Percentiles rank a stretch among this genome's conserved stretches.
Evolutionary conservation across 163 green algal genomes (phyloP).

Genomic region (Coccomyxa subellipsoidea): DNA sequence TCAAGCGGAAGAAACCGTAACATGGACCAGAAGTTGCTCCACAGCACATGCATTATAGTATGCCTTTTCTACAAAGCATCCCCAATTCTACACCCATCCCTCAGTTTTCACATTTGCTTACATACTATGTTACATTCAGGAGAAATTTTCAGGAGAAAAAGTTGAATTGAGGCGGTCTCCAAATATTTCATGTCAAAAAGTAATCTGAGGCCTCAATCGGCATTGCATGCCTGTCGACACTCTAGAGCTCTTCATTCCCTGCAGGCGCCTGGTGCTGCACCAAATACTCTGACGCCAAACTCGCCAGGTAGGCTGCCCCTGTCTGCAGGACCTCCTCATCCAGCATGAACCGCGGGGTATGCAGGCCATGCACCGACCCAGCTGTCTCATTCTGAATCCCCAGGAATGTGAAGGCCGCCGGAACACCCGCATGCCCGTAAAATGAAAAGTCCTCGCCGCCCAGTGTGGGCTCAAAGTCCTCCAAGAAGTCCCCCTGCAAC

Average conservation of each 20-base stretch:
- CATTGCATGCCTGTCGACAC: too few relatives aligned
- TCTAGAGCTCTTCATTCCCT: background rate
- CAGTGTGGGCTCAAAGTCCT: slow-evolving; percentile 29
- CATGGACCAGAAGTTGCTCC: too few relatives aligned
- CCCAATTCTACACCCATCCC: too few relatives aligned
- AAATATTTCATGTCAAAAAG: too few relatives aligned
- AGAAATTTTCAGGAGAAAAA: too few relatives aligned
- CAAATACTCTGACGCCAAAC: background rate
- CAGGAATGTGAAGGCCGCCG: slow-evolving; percentile 56
- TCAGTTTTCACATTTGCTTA: too few relatives aligned
- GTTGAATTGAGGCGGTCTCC: too few relatives aligned
- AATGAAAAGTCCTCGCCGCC: slow-evolving; percentile 38
- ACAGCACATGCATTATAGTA: too few relatives aligned
- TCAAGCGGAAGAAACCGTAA: too few relatives aligned
- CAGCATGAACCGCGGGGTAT: slow-evolving; percentile 60
- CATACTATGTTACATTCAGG: too few relatives aligned
- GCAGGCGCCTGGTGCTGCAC: background rate
- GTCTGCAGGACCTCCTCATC: slow-evolving; percentile 61
- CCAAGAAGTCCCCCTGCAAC: background rate
- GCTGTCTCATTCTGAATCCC: slow-evolving; percentile 60
- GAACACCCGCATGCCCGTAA: slow-evolving; percentile 14
- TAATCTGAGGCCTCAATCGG: too few relatives aligned
- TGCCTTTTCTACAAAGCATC: too few relatives aligned
- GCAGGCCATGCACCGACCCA: slow-evolving; percentile 63
- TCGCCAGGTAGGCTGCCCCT: slow-evolving; percentile 45